Base-by-base conservation (phyloP, 1,284 basidiomycete species). In the Melampsora abietis-canadensis region DNA sequence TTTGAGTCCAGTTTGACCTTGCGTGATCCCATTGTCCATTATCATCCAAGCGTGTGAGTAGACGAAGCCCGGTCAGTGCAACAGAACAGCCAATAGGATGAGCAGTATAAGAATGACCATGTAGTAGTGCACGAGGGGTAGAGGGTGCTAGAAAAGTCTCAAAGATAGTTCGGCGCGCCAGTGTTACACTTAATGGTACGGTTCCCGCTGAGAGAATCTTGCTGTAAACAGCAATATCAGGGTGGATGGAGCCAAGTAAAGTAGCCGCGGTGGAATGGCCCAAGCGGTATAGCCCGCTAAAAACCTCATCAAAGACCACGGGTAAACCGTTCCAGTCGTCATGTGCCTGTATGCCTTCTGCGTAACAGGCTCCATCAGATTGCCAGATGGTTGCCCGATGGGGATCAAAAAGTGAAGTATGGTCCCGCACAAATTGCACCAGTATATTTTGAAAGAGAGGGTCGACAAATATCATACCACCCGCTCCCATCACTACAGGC, bases 401-500 rank as follows among this genome's bases (percentile, higher is more conserved):
- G 63, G 68, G 12, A 21, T 80, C 80, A 78, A 86, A 87, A 14
- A 86, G 78, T 70, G 83, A 82, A 21, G 78, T 79, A 74, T 82
- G 82, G 2, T 84, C 84, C 44, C 95, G 88, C 6, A 92, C 90
- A 2, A 88, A 86, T 78, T 96, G 92, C 63, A 97, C 85, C 76
- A 98, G 83, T 51, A 93, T 84, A 24, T 91, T 87, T 81, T 98
- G 95, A 85, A 95, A 98, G 46, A 98, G 88, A 0, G 95, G 95
- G 80, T 98, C 95, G 63, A 98, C 93, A 80, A 97, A 98, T 51
- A 94, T 85, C 95, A 98, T 98, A 0, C 95, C 95, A 0, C 92
- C 95, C 0, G 95, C 94, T 17, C 95, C 95, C 86, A 98, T 90
- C 37, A 96, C 87, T 17, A 96, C 86, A 0, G 95, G 95, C 81